Conservation (phyloP, 2,329 filamentous ascomycete genomes). For the Colletotrichum nymphaeae region DNA sequence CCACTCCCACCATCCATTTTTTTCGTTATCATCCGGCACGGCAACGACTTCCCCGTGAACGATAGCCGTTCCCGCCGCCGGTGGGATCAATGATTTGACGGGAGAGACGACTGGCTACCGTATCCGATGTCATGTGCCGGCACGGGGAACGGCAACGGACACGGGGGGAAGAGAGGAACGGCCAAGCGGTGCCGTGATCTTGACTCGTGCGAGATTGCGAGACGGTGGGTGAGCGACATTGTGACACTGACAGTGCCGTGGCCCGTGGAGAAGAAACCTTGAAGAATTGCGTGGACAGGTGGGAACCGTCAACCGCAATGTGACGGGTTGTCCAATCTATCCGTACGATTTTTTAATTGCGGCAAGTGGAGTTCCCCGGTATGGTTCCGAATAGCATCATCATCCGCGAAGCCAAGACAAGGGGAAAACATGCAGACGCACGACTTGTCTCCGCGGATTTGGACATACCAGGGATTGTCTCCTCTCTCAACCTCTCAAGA, state of each 20-base stretch:
- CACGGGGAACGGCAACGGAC: background rate
- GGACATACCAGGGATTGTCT: background rate
- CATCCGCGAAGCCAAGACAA: constrained; percentile 7
- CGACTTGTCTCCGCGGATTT: background rate
- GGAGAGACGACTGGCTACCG: background rate
- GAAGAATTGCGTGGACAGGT: constrained; percentile 8
- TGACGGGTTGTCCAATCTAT: background rate
- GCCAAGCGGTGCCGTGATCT: background rate
- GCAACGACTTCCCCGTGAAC: background rate
- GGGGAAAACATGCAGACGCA: background rate
- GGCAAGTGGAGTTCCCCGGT: constrained; percentile 27
- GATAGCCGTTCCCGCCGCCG: background rate
- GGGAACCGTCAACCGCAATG: background rate
- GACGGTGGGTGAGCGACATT: background rate
- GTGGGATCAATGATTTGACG: background rate
- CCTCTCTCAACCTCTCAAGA: background rate
- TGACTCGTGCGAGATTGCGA: background rate
- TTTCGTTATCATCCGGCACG: background rate
- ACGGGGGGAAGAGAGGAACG: background rate
- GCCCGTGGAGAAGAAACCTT: no score
- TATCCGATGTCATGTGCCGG: background rate
- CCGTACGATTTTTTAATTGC: background rate
- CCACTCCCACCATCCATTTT: background rate
- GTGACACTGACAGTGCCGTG: no score
- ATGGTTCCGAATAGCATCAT: constrained; percentile 34